Evolutionary conservation across 2,329 filamentous ascomycete genomes (phyloP), one percentile per base, ranked within the genome.

Genomic region (Fusarium longipes): DNA sequence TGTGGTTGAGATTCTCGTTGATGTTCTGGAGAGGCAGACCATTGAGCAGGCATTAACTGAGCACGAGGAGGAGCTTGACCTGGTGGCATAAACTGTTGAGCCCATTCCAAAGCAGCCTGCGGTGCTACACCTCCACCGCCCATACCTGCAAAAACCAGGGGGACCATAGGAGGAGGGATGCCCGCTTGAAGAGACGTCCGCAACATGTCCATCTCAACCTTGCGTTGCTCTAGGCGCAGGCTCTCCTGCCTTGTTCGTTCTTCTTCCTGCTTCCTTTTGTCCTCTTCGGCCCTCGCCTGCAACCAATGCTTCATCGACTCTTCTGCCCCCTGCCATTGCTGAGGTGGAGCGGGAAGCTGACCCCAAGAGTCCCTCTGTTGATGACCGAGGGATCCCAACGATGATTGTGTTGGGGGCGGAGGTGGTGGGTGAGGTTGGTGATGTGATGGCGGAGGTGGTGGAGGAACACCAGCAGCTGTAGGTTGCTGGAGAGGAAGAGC

Each of bases 251-350:
- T 81, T 22, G 86, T 87, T 71, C 85, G 90, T 77, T 93, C 90
- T 77, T 93, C 90, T 77, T 93, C 91, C 78, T 93, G 91, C 74
- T 81, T 89, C 63, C 88, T 85, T 74, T 84, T 87, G 73, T 93
- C 91, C 74, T 93, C 91, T 77, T 93, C 91, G 1, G 87, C 82
- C 76, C 89, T 92, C 52, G 91, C 88, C 54, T 86, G 79, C 22
- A 93, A 80, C 91, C 91, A 93, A 54, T 84, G 86, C 64, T 86
- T 87, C 88, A 92, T 91, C 4, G 88, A 85, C 35, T 93, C 90
- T 72, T 92, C 90, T 32, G 86, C 82, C 45, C 85, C 86, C 73
- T 90, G 87, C 86, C 89, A 91, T 75, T 88, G 86, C 38, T 86
- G 84, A 27, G 89, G 88, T 29, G 86, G 85, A 3, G 86, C 82